phyloP scores from a whole-genome alignment of 345 rosid species.

The Eucalyptus virginea region DNA sequence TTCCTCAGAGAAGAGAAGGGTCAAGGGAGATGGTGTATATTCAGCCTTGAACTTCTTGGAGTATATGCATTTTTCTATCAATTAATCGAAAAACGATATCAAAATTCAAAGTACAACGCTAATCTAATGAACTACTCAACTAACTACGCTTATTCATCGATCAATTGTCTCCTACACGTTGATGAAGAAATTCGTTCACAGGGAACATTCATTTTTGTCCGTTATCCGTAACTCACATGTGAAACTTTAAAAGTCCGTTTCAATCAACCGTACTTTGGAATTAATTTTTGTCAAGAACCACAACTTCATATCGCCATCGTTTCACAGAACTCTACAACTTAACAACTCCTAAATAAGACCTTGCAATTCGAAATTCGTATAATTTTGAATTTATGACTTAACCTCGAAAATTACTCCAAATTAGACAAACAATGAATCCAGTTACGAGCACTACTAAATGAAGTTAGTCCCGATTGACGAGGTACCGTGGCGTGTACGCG shows the following conservation, averaged over 20 bases:
- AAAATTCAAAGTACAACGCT: background rate
- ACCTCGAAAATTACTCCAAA: background rate
- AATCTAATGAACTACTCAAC: too few relatives aligned
- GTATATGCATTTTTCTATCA: background rate
- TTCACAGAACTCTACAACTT: too few relatives aligned
- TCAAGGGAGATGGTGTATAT: background rate
- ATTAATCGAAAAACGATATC: background rate
- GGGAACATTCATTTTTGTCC: too few relatives aligned
- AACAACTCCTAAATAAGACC: background rate
- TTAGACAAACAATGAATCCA: background rate
- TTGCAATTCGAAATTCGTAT: too few relatives aligned
- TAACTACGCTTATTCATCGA: rapidly evolving
- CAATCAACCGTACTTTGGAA: rapidly evolving
- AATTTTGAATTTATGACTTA: background rate
- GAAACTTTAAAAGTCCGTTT: rapidly evolving
- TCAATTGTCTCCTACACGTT: too few relatives aligned
- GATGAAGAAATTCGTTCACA: rapidly evolving
- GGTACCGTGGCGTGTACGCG: background rate
- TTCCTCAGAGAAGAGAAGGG: background rate
- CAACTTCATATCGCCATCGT: rapidly evolving
- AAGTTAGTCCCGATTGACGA: background rate
- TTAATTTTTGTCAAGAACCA: too few relatives aligned
- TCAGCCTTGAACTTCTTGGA: background rate
- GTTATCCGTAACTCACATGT: rapidly evolving
- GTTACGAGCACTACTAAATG: background rate